Conservation (phyloP, 148 eudicot genomes). For the Amaranthus hypochondriacus region DNA sequence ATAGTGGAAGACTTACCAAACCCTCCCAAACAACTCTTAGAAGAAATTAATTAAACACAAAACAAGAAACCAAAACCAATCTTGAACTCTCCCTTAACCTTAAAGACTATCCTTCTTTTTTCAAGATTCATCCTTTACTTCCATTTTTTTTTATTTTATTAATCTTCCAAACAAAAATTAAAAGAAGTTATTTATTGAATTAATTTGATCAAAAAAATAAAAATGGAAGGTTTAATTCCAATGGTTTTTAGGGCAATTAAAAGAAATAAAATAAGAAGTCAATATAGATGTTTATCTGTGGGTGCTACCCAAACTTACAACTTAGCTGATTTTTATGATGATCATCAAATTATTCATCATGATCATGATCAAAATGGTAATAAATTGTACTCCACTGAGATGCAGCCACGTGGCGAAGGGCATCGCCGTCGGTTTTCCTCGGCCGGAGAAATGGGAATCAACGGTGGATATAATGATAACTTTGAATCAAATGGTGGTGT, state of each 20-base stretch:
- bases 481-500: neutral
- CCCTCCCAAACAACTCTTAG: neutral
- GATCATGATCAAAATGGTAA: conserved; percentile 1
- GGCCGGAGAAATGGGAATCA: conserved; percentile 10
- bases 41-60: neutral
- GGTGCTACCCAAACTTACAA: conserved; percentile 27
- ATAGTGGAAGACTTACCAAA: conserved; percentile 20
- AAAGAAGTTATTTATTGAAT: too few relatives aligned
- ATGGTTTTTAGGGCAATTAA: conserved; percentile 33
- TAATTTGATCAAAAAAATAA: neutral
- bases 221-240: conserved; percentile 55
- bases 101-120: neutral
- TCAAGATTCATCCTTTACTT: neutral
- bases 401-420: conserved; percentile 10
- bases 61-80: conserved; percentile 19
- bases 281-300: conserved; percentile 35
- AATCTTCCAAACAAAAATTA: neutral
- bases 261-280: conserved; percentile 30
- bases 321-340: conserved; percentile 34
- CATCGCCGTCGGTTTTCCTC: conserved; percentile 34
- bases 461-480: conserved; percentile 3
- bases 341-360: neutral
- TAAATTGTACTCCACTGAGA: neutral
- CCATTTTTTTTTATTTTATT: neutral
- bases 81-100: conserved; percentile 19